A percentile compares a stretch with the other conserved stretches of the same genome.
Evolutionary conservation across 2,329 filamentous ascomycete genomes (phyloP).

Genomic region (Aspergillus ibericus): DNA sequence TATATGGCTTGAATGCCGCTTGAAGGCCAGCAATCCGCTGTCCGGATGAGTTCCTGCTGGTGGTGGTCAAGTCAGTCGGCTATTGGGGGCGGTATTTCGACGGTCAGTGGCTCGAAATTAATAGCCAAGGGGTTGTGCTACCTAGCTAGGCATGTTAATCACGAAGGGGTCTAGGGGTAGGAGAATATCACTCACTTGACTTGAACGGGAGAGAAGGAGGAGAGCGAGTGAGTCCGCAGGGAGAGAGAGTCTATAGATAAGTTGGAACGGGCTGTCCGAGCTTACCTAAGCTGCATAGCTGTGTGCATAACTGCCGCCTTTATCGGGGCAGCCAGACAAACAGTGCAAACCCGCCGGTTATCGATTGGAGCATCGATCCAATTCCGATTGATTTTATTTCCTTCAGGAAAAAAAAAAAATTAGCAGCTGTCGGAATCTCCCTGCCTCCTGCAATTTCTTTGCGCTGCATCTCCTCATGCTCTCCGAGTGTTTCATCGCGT

Average conservation of each 20-base stretch:
- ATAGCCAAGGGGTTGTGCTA: not conserved
- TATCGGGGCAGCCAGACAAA: conserved; percentile 25
- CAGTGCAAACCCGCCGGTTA: conserved; percentile 35
- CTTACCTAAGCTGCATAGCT: not conserved
- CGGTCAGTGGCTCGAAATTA: not conserved
- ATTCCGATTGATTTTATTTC: conserved; percentile 8
- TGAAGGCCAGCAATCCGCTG: conserved; percentile 9
- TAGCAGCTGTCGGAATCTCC: not conserved
- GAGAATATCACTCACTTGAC: not conserved
- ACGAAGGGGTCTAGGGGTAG: conserved; percentile 17
- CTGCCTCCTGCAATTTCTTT: conserved; percentile 15
- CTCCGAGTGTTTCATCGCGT: conserved; percentile 50
- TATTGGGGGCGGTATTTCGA: not conserved
- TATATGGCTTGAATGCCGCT: conserved; percentile 14
- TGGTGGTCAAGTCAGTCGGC: not conserved
- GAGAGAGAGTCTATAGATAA: not conserved
- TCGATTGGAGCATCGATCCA: conserved; percentile 10
- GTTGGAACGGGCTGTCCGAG: not conserved
- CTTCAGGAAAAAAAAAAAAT: conserved; percentile 16
- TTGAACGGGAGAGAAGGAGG: not conserved
- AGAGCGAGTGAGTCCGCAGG: too few relatives aligned
- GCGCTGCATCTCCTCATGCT: conserved; percentile 42
- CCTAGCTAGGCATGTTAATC: not conserved
- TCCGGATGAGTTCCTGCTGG: conserved; percentile 5
- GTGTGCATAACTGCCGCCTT: not conserved